phyloP scores from a whole-genome alignment of 768 basidiomycete genomes.

The Trametes punicea region DNA sequence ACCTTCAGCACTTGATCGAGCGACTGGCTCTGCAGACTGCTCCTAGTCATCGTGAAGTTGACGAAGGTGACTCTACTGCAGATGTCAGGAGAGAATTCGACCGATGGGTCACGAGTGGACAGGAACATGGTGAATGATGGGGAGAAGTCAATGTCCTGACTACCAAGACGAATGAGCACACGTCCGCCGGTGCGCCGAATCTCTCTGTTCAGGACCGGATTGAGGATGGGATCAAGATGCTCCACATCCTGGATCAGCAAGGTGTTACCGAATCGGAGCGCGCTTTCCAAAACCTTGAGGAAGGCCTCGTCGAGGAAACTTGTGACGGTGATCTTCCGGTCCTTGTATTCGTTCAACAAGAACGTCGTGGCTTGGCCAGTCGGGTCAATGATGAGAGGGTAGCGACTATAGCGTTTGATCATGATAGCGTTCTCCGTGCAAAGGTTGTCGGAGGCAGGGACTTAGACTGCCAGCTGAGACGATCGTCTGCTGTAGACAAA shows the following conservation, averaged over 20 bases:
- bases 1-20: slow-evolving; percentile 96
- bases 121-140: slow-evolving; percentile 99
- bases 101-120: slow-evolving; percentile 93
- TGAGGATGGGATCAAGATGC: slow-evolving; percentile 94
- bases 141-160: slow-evolving; percentile 98
- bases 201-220: slow-evolving; percentile 95
- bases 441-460: slow-evolving; percentile 92
- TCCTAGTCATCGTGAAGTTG: slow-evolving; percentile 98
- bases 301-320: slow-evolving; percentile 99
- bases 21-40: slow-evolving; percentile 97
- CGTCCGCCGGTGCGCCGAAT: slow-evolving; percentile 95
- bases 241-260: slow-evolving; percentile 98
- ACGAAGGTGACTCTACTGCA: slow-evolving; percentile 96
- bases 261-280: slow-evolving; percentile 97
- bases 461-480: slow-evolving; percentile 93
- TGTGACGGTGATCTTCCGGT: slow-evolving; percentile 95
- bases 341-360: slow-evolving; percentile 90
- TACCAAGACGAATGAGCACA: slow-evolving; percentile 93
- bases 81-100: slow-evolving; percentile 97
- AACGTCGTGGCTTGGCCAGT: slow-evolving; percentile 96
- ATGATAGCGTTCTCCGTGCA: slow-evolving; percentile 99
- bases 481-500: slow-evolving; percentile 94
- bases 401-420: slow-evolving; percentile 96
- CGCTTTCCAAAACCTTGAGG: slow-evolving; percentile 96
- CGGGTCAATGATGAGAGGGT: slow-evolving; percentile 96